Evolutionary conservation across 352 stramenopile genomes (phyloP), one percentile per base, ranked within the genome.

Genomic region (Phytophthora sp.): DNA sequence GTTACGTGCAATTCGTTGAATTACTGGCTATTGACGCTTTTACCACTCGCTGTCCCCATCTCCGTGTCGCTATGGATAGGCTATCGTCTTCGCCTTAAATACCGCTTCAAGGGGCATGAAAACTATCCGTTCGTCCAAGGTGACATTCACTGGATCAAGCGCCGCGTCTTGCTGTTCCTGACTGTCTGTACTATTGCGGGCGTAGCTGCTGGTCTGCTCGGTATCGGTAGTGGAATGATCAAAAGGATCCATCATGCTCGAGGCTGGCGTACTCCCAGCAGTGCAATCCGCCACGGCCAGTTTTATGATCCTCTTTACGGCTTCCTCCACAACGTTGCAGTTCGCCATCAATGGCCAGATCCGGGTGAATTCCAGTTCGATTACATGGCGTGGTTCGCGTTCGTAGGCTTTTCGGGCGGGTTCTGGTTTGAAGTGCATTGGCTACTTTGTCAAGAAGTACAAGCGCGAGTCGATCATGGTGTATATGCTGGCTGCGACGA

Each of bases 171-270:
- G 21, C 56, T 91, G 7, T 98, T 98, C 78, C 97, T 96, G 2
- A 27, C 80, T 2, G 80, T 98, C 39, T 99, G 94, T 56, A 86
- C 94, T 26, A 74, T 96, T 23, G 96, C 96, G 0, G 97, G 97
- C 11, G 83, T 99, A 18, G 96, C 95, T 64, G 96, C 95, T 0
- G 96, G 96, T 3, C 77, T 99, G 30, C 89, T 99, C 41, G 97
- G 97, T 9, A 91, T 99, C 20, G 96, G 96, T 20, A 97, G 96
- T 23, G 96, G 96, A 26, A 98, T 99, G 75, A 90, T 99, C 20
- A 98, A 98, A n/a, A 62, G 96, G 96, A 0, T 96, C 96, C 0
- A 86, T 99, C 33, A 98, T 99, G 96, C 84, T 99, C 2, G 91
- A 98, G 23, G 98, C 99, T 79, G 96, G 96, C 12, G 87, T 99